Evolutionary conservation across 805 yeast genomes (phyloP).

Genomic region (Kuraishia ogatae): DNA sequence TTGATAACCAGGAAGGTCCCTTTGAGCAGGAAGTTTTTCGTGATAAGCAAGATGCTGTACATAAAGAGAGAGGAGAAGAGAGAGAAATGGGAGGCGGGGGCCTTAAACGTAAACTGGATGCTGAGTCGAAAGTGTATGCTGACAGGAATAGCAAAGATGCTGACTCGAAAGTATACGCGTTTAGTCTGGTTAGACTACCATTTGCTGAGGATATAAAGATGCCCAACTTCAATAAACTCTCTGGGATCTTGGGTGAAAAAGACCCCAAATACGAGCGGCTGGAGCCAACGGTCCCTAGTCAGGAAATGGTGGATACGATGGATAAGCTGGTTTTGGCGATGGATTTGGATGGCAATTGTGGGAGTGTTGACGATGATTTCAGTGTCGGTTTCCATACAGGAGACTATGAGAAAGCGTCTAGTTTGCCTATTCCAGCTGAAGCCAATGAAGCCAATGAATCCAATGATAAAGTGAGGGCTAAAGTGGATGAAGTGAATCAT

Average conservation of each 20-base stretch:
- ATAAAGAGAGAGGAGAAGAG: no score
- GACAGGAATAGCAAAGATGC: no score
- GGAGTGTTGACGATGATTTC: not conserved
- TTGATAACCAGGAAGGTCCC: no score
- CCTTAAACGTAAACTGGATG: constrained; percentile 8
- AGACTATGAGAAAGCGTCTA: not conserved
- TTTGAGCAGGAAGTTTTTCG: no score
- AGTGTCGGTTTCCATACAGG: not conserved
- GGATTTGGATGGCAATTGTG: constrained; percentile 25
- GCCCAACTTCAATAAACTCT: constrained; percentile 39
- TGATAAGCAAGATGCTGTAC: no score
- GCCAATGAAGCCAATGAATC: not conserved
- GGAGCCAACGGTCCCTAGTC: constrained; percentile 22
- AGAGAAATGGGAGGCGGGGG: no score
- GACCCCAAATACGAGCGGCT: constrained; percentile 16
- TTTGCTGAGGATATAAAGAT: constrained; percentile 67
- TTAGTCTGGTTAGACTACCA: constrained; percentile 52
- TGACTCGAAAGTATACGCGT: constrained; percentile 29
- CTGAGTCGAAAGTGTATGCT: constrained; percentile 7
- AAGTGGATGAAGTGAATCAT: no score
- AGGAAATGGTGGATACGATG: constrained; percentile 33
- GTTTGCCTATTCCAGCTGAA: not conserved
- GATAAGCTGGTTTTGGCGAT: constrained; percentile 31
- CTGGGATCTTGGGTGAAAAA: constrained; percentile 21
- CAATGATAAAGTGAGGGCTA: no score